These are phyloP conservation scores for Penicillium canescens DNA, from an alignment of 495 filamentous ascomycete species.

Conservation along the genomic window DNA sequence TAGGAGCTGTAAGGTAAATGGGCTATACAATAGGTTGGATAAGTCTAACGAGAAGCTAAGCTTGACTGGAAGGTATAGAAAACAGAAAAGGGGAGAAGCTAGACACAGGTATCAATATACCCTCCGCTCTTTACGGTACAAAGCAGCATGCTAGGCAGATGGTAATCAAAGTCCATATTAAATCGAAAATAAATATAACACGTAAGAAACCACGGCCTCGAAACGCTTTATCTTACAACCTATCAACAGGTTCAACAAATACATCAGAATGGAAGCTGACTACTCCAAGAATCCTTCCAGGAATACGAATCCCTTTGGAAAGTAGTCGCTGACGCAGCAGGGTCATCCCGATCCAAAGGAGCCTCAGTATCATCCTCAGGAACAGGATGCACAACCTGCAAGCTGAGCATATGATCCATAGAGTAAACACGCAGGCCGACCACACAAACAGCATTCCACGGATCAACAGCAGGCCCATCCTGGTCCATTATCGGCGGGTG, in stretches of 20 bases:
- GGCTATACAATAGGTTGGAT: no score
- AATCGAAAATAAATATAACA: no score
- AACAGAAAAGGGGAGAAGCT: no score
- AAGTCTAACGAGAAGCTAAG: no score
- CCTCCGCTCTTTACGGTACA: no score
- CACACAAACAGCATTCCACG: constrained; percentile 86
- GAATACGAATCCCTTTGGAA: background rate
- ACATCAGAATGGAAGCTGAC: background rate
- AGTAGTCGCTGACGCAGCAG: constrained; percentile 40
- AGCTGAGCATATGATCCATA: constrained; percentile 52
- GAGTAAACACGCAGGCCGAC: constrained; percentile 76
- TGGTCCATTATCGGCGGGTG: background rate
- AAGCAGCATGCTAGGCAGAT: no score
- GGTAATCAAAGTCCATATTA: no score
- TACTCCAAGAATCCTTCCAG: constrained; percentile 26
- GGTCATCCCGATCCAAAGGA: constrained; percentile 56
- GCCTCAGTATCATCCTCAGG: constrained; percentile 51
- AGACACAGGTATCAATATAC: no score
- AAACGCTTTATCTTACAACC: no score
- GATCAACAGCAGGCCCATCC: constrained; percentile 41
- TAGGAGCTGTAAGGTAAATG: no score
- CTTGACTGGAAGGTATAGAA: no score
- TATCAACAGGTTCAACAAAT: background rate
- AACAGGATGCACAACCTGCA: constrained; percentile 56
- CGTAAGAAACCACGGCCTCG: no score